Base-by-base conservation (phyloP, 495 filamentous ascomycete species). In the Aspergillus heteromorphus region DNA sequence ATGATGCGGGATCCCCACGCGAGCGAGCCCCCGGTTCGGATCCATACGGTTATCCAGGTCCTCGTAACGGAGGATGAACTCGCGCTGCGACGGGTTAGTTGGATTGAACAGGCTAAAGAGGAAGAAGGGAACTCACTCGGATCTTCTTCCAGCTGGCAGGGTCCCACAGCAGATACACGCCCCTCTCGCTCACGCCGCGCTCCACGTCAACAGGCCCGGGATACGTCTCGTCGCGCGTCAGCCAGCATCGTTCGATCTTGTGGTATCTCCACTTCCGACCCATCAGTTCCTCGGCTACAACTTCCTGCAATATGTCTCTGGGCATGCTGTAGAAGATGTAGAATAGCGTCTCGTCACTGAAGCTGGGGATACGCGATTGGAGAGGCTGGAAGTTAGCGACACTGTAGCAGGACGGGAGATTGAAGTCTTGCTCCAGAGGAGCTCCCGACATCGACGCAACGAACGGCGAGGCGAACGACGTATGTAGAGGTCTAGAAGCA, bases 241-340 rank as follows among this genome's bases (percentile, higher is more conserved):
- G 75, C 92, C 92, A 97, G 58, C 92, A 82, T 57, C 87, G 84
- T 49, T 91, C 76, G 50, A 89, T 83, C 74, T 91, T 96, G 67
- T 97, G 91, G 76, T 90, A 97, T 56, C 91, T 77, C 92, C 92
- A 97, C 66, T 92, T 91, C 48, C 92, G 88, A 48, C 79, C 82
- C 67, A 79, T 81, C 78, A 97, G 76, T 67, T 97, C 91, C 36
- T 82, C 75, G 1, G 90, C 90, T 9, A 88, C 92, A 55, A 90
- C 69, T 57, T 95, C 87, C 69, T 97, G 92, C 70, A 91, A 82
- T 55, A 88, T 78, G 64, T 95, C 91, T 29, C 84, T 75, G 2
- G 91, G 88, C 71, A 88, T 87, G 70, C 85, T 89, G 73, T 95
- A 97, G 77, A 97, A 97, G 57, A 97, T 93, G 75, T 86, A 91